Base-by-base conservation (phyloP, 345 rosid species). In the Eutrema yunnanense region DNA sequence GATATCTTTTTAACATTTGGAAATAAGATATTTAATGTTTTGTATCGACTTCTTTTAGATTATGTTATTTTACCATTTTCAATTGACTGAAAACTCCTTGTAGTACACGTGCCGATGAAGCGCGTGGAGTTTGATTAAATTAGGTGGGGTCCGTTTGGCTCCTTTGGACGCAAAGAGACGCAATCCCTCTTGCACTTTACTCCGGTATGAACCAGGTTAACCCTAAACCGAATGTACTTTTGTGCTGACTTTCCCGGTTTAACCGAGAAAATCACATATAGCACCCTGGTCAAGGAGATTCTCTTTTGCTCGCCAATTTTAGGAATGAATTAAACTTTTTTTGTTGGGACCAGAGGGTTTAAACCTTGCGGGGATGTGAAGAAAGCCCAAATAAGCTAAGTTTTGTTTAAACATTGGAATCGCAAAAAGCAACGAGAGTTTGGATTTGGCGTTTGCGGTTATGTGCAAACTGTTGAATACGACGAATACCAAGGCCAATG, bases 111-210 rank as follows among this genome's bases (percentile, higher is more conserved):
- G n/a, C 19, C 10, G 60, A 19, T 37, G 38, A 38, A 69, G 74
- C 65, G 74, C 65, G 71, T 75, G 74, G 6, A 2, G 9, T 5
- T n/a, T 30, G 2, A 69, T 47, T 37, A 48, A 2, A 5, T 8
- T 37, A 19, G 47, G 66, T 70, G 53, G 80, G 79, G 72, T 56
- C 80, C 75, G 26, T 60, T 75, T n/a, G n/a, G n/a, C n/a, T n/a
- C n/a, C n/a, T n/a, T n/a, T n/a, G n/a, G n/a, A n/a, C n/a, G n/a
- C n/a, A n/a, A n/a, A n/a, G n/a, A 55, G 75, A 76, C 64, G 79
- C 79, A 76, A 69, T 55, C 52, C 71, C 38, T 14, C 8, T 63
- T 47, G 63, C 71, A 62, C 65, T 63, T 76, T 76, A 29, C 4
- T 41, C 67, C 62, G 75, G 72, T 62, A 47, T 70, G 8, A 54